These are phyloP conservation scores for Trypanosoma scelopori DNA, from an alignment of 208 protist species.

Conservation along the genomic window DNA sequence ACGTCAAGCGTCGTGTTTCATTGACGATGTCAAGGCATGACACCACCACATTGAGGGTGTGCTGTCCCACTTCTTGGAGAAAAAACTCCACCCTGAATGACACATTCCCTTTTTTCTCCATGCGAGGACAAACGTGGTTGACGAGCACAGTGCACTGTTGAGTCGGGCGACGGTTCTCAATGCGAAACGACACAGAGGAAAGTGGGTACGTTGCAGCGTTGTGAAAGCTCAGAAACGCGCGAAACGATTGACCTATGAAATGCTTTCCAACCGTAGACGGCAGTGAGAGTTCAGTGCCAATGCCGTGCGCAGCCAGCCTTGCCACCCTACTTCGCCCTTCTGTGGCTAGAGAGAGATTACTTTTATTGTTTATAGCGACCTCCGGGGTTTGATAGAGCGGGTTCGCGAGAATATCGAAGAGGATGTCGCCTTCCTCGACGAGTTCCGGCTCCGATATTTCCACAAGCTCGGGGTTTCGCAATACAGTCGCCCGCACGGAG, in stretches of 20 bases:
- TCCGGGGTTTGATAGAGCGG: conserved; percentile 18
- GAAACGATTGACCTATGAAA: conserved; percentile 54
- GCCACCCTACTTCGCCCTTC: conserved; percentile 11
- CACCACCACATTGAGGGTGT: conserved; percentile 53
- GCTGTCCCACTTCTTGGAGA: conserved; percentile 23
- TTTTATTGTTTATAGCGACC: neutral
- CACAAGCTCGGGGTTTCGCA: conserved; percentile 48
- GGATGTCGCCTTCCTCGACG: conserved; percentile 71
- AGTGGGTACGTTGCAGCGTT: conserved; percentile 68
- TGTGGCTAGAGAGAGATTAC: neutral
- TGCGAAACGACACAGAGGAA: conserved; percentile 25
- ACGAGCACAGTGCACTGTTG: conserved; percentile 28
- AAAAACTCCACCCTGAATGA: conserved; percentile 29
- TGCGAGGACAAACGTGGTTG: conserved; percentile 23
- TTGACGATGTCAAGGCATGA: conserved; percentile 51
- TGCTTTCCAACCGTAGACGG: conserved; percentile 51
- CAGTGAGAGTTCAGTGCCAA: conserved; percentile 51
- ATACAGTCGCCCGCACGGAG: conserved; percentile 48
- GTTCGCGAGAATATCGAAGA: conserved; percentile 50
- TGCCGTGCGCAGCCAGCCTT: conserved; percentile 19
- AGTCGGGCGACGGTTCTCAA: conserved; percentile 35
- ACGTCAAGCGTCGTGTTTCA: conserved; percentile 44
- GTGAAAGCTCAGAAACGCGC: conserved; percentile 64
- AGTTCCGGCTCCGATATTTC: conserved; percentile 33
- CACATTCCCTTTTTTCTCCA: conserved; percentile 29